Evolutionary conservation across 192 early-diverging fungal genomes (phyloP).

Genomic region (Umbelopsis sp.): DNA sequence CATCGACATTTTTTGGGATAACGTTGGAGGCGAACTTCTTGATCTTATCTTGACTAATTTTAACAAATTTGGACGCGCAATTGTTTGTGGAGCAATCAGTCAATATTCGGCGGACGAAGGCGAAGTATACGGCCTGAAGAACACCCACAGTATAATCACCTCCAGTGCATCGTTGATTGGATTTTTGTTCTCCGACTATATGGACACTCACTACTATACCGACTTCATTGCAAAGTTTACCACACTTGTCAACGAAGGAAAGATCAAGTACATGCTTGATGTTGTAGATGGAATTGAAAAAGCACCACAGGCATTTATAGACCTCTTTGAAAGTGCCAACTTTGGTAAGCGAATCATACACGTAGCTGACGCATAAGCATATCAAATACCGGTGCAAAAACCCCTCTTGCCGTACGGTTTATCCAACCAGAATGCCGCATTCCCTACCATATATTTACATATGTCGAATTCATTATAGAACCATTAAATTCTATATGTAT

Average conservation of each 20-base stretch:
- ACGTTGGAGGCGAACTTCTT: conserved; percentile 56
- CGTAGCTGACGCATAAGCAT: conserved; percentile 27
- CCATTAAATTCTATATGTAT: too few relatives aligned
- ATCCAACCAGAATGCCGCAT: too few relatives aligned
- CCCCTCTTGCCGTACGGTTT: too few relatives aligned
- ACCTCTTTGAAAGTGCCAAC: conserved; percentile 53
- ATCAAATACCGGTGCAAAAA: too few relatives aligned
- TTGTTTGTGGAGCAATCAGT: conserved; percentile 55
- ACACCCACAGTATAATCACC: neutral
- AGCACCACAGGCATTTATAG: conserved; percentile 45
- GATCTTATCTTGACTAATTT: conserved; percentile 44
- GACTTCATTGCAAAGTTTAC: conserved; percentile 46
- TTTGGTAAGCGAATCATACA: conserved; percentile 57
- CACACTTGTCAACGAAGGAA: conserved; percentile 48
- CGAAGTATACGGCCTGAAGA: neutral
- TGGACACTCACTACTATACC: conserved; percentile 22
- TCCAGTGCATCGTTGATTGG: neutral
- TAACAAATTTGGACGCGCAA: conserved; percentile 46
- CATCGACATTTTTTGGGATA: conserved; percentile 59
- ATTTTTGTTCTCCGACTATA: conserved; percentile 10
- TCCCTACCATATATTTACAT: too few relatives aligned
- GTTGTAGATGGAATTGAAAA: conserved; percentile 54
- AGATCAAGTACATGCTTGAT: conserved; percentile 42
- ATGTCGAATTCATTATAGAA: too few relatives aligned
- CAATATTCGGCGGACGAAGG: conserved; percentile 41